Base-by-base conservation (phyloP, 2,329 filamentous ascomycete species). In the Samsoniella hepiali region DNA sequence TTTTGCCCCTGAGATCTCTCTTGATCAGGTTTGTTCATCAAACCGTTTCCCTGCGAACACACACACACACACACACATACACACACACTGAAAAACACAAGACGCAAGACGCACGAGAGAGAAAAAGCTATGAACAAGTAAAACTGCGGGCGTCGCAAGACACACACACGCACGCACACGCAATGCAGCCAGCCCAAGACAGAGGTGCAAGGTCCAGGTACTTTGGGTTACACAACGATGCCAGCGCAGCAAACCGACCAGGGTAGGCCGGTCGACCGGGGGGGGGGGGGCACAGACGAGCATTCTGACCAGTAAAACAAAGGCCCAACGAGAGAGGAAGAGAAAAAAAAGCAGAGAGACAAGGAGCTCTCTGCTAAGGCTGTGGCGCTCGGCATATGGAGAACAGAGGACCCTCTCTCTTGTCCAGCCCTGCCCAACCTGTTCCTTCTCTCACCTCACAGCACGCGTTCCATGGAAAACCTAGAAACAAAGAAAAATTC, bases 241-340 rank as follows among this genome's bases (percentile, higher is more conserved):
- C 58, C 58, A 60, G 47, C 58, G 58, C 58, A 60, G 58, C 58
- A 44, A 60, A 53, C 42, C n/a, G 34, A 22, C 40, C 38, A 56
- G 36, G 22, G 38, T 10, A 45, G 5, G 49, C 7, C 6, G 49
- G 27, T 13, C 22, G 57, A 29, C 44, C 29, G 27, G 36, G 36
- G 47, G 47, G 27, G 47, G 22, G 1, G 3, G 15, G 38, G 44
- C 56, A 34, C 47, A 49, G 22, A 5, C 42, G 13, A 44, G 42
- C 22, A 22, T 44, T 44, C 11, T 11, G 36, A 32, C 32, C 6
- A 56, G 32, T 3, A 40, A 29, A 47, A 17, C 10, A 36, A 34
- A 47, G n/a, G 5, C 49, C 5, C 27, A 4, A 51, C 49, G 13
- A 34, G 11, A 45, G 9, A 22, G 22, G 22, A 22, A 22, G 22